Evolutionary conservation across 2,329 filamentous ascomycete genomes (phyloP).

Genomic region (Fusarium longipes): DNA sequence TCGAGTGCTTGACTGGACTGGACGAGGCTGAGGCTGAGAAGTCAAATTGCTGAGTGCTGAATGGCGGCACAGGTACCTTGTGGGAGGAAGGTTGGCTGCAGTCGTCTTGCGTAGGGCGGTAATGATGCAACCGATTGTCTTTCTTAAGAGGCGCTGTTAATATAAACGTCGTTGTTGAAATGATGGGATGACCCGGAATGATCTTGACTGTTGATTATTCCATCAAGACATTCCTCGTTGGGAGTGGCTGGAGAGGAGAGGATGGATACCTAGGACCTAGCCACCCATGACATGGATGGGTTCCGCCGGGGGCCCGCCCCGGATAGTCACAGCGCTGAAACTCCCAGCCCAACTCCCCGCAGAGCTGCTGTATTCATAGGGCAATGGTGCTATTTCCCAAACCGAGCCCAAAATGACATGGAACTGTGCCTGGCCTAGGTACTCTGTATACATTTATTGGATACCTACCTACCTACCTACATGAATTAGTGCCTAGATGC

Average conservation of each 20-base stretch:
- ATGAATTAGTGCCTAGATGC: no score
- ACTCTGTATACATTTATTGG: no score
- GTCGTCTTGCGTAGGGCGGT: not conserved
- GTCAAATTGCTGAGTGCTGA: conserved; percentile 16
- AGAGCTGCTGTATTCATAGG: no score
- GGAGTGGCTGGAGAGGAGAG: conserved; percentile 2
- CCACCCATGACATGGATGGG: not conserved
- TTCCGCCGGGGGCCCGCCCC: no score
- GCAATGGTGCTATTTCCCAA: no score
- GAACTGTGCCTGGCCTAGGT: no score
- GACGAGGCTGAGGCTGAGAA: conserved; percentile 33
- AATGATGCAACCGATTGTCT: not conserved
- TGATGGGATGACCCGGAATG: conserved; percentile 3
- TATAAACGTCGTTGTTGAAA: conserved; percentile 7
- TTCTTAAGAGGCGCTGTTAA: not conserved
- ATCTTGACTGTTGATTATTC: not conserved
- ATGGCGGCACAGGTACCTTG: conserved; percentile 12
- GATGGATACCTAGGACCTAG: no score
- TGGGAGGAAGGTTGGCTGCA: conserved; percentile 6
- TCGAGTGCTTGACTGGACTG: conserved; percentile 18
- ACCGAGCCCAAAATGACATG: no score
- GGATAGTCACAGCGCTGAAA: not conserved
- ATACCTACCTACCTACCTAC: no score
- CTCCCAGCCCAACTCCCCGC: not conserved
- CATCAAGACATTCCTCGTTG: not conserved